A percentile compares a stretch with the other conserved stretches of the same genome.
Evolutionary conservation across 345 rosid species (phyloP).

Genomic region (Salix brachista): DNA sequence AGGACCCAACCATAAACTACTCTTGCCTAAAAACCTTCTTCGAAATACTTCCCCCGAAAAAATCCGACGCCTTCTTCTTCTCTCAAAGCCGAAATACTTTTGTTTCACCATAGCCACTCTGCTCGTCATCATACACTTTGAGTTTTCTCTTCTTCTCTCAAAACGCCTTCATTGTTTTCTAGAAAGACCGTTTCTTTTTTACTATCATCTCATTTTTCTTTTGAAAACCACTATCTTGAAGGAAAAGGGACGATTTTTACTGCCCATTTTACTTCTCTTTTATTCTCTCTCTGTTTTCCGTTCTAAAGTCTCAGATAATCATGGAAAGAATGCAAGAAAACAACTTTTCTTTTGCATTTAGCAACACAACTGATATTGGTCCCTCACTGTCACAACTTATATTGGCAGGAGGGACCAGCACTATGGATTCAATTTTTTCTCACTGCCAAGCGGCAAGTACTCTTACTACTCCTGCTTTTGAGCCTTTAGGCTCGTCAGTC

Average conservation of each 20-base stretch:
- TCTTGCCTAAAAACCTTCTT: not conserved
- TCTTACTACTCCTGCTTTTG: conserved; percentile 17
- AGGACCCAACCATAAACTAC: not conserved
- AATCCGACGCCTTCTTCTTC: not conserved
- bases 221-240: not conserved
- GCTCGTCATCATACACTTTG: not conserved
- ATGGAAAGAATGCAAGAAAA: conserved; percentile 43
- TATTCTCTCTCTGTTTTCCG: not conserved
- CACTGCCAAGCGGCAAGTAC: conserved; percentile 32
- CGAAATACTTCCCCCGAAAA: not conserved
- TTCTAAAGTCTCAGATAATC: not conserved
- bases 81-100: not conserved
- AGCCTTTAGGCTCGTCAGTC: conserved; percentile 73
- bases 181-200: not conserved
- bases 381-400: conserved; percentile 70
- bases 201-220: not conserved
- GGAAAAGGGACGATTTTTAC: conserved; percentile 29
- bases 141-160: not conserved
- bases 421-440: conserved; percentile 86
- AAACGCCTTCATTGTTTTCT: not conserved
- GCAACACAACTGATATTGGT: conserved; percentile 35
- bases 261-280: conserved; percentile 14
- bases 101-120: not conserved
- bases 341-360: conserved; percentile 16
- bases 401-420: conserved; percentile 64